Percentiles rank a stretch among this genome's conserved stretches.
Conservation (phyloP, 768 basidiomycete genomes). For the Tulasnella sp. region DNA sequence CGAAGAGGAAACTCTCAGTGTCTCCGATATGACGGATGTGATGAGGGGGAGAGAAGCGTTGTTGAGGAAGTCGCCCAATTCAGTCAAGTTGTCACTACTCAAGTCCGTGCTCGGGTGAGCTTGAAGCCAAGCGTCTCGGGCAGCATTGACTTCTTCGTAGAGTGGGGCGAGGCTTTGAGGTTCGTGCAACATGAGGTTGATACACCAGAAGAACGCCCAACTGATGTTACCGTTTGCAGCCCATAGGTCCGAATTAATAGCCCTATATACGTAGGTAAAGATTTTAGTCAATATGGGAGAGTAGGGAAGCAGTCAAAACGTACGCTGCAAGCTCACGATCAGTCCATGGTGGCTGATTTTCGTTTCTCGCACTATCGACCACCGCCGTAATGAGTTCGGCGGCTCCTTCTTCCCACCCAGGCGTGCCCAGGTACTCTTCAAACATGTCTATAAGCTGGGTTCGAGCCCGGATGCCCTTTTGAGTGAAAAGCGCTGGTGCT, state of each 20-base stretch:
- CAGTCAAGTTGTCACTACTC: not conserved
- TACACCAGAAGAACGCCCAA: slow-evolving; percentile 27
- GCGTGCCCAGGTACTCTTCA: not conserved
- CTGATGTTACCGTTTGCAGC: too few species aligned
- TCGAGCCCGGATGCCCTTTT: slow-evolving; percentile 5
- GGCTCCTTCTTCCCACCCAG: not conserved
- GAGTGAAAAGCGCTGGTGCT: slow-evolving; percentile 26
- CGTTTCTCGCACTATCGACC: not conserved
- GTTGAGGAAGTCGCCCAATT: slow-evolving; percentile 9
- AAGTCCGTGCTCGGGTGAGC: not conserved
- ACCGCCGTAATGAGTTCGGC: not conserved
- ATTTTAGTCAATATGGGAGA: not conserved
- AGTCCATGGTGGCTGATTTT: not conserved
- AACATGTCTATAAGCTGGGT: slow-evolving; percentile 10
- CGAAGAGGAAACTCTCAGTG: not conserved
- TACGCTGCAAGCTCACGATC: slow-evolving; percentile 8
- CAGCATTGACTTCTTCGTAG: too few species aligned
- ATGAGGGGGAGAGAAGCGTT: too few species aligned
- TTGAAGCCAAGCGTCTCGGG: too few species aligned
- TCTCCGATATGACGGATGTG: slow-evolving; percentile 1
- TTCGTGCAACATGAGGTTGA: slow-evolving; percentile 18
- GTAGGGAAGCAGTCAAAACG: not conserved
- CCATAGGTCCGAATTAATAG: too few species aligned
- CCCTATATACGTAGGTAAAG: slow-evolving; percentile 11
- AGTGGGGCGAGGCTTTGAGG: too few species aligned